Conservation (phyloP, 331 rosid genomes). For the Pyrus hybrid region DNA sequence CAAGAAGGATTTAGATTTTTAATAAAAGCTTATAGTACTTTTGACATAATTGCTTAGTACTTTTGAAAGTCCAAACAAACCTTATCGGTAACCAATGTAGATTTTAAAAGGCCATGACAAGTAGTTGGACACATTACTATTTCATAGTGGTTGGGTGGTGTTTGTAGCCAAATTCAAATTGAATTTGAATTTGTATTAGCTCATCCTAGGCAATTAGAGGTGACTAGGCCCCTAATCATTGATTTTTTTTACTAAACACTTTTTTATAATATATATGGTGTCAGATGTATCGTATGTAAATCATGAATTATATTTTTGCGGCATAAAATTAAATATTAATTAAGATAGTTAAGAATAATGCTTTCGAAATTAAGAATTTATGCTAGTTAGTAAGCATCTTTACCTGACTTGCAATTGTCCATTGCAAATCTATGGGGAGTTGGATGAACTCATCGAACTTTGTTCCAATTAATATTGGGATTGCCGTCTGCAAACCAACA, state of each 20-base stretch:
- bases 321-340: no score
- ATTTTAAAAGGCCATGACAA: no score
- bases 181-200: neutral
- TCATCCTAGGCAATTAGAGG: neutral
- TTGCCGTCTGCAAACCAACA: constrained; percentile 46
- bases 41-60: no score
- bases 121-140: no score
- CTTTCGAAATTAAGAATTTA: no score
- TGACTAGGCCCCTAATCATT: neutral
- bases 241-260: neutral
- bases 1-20: no score
- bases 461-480: constrained; percentile 85
- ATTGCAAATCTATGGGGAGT: constrained; percentile 91
- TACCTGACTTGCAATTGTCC: constrained; percentile 94
- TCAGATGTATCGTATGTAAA: no score
- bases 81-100: no score
- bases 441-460: constrained; percentile 96
- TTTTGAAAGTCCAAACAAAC: no score
- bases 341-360: no score
- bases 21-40: no score
- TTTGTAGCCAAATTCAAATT: neutral
- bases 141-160: neutral
- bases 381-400: neutral
- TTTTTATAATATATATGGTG: neutral
- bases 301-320: no score